Percentiles rank a stretch among this genome's conserved stretches.
phyloP scores from a whole-genome alignment of 345 rosid species.

The Hibiscus trionum region DNA sequence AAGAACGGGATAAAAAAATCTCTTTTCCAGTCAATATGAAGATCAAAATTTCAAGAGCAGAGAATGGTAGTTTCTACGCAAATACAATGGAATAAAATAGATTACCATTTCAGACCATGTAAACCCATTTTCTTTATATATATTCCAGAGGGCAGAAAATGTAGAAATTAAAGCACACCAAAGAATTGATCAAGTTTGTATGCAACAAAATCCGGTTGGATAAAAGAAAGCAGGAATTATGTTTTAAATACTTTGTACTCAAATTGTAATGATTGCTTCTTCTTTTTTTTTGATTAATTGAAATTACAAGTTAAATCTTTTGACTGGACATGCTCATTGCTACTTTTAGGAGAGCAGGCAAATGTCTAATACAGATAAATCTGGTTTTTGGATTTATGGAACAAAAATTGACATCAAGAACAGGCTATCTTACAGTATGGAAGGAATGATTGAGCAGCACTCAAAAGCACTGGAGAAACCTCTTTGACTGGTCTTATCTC shows the following conservation, averaged over 20 bases:
- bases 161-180: neutral
- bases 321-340: neutral
- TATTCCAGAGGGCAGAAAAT: neutral
- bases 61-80: neutral
- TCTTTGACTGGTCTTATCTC: conserved; percentile 84
- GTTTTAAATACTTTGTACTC: neutral
- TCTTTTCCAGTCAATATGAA: neutral
- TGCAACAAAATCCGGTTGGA: neutral
- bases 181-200: neutral
- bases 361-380: neutral
- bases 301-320: neutral
- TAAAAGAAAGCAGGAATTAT: neutral
- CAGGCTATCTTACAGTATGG: conserved; percentile 67
- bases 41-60: neutral
- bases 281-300: neutral
- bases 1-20: neutral
- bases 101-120: neutral
- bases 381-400: neutral
- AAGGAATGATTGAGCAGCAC: conserved; percentile 70
- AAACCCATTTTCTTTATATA: neutral
- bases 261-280: neutral
- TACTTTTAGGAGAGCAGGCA: neutral
- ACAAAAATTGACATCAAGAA: neutral
- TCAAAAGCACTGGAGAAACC: conserved; percentile 73
- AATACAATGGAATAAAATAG: conserved; percentile 2